Percentiles rank a stretch among this genome's conserved stretches.
These are phyloP conservation scores for Emericellopsis atlantica DNA, from an alignment of 2,329 filamentous ascomycete species.

Conservation along the genomic window DNA sequence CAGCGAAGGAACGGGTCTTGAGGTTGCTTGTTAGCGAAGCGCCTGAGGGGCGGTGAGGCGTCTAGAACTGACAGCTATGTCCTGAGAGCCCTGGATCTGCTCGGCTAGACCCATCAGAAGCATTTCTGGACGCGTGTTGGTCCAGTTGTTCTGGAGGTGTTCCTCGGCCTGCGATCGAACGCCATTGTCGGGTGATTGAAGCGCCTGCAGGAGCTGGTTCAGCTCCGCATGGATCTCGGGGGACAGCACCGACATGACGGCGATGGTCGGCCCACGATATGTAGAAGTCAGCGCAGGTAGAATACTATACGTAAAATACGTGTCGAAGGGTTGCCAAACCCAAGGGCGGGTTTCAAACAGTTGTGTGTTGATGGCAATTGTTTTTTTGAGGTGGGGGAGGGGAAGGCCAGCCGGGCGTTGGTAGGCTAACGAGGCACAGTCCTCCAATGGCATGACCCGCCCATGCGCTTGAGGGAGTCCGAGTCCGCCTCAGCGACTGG, in stretches of 20 bases:
- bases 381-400: conserved; percentile 4
- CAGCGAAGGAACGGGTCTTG: conserved; percentile 79
- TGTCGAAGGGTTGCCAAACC: too few species aligned
- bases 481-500: not conserved
- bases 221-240: conserved; percentile 77
- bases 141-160: conserved; percentile 85
- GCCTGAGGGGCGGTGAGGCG: too few species aligned
- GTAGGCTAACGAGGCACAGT: not conserved
- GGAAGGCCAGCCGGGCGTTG: not conserved
- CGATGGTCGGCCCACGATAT: conserved; percentile 3
- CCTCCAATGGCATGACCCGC: too few species aligned
- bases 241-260: conserved; percentile 66
- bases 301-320: too few species aligned
- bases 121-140: conserved; percentile 65
- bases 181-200: conserved; percentile 82
- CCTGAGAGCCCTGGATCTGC: conserved; percentile 70
- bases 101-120: conserved; percentile 90
- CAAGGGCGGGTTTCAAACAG: not conserved
- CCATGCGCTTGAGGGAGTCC: too few species aligned
- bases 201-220: conserved; percentile 70
- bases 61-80: conserved; percentile 44
- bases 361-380: not conserved
- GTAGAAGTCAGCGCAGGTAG: not conserved
- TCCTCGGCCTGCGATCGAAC: conserved; percentile 80
- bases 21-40: not conserved